Conservation (phyloP, 2,329 filamentous ascomycete species). For the Cytospora piceicola region DNA sequence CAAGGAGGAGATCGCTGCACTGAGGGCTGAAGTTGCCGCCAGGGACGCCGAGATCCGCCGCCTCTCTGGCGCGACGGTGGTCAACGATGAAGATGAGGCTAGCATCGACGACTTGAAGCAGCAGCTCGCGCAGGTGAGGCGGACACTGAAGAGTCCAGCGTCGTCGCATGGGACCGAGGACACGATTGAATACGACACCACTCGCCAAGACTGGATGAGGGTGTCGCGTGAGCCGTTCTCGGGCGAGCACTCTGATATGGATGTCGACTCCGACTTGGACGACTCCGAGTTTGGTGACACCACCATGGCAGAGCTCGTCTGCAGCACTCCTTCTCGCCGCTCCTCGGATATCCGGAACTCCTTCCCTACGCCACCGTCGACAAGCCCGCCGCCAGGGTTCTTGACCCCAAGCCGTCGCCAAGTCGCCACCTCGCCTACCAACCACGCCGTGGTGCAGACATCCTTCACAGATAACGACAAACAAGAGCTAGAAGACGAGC, state of each 20-base stretch:
- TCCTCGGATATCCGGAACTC: slow-evolving; percentile 44
- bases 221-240: slow-evolving; percentile 53
- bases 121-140: slow-evolving; percentile 20
- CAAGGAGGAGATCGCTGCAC: slow-evolving; percentile 51
- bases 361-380: slow-evolving; percentile 60
- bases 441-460: slow-evolving; percentile 47
- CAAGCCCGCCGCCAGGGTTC: slow-evolving; percentile 48
- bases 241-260: slow-evolving; percentile 47
- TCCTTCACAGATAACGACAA: slow-evolving; percentile 48
- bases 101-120: slow-evolving; percentile 26
- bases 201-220: slow-evolving; percentile 54
- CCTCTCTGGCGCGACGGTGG: slow-evolving; percentile 42
- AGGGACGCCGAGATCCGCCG: slow-evolving; percentile 59
- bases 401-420: slow-evolving; percentile 45
- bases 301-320: slow-evolving; percentile 54
- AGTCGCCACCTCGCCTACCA: slow-evolving; percentile 34
- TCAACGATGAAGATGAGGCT: slow-evolving; percentile 15
- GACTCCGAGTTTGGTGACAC: slow-evolving; percentile 52
- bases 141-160: slow-evolving; percentile 24
- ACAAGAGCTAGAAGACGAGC: slow-evolving; percentile 49
- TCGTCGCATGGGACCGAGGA: slow-evolving; percentile 16
- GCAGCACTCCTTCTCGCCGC: slow-evolving; percentile 53
- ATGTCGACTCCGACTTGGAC: slow-evolving; percentile 42
- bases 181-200: slow-evolving; percentile 34
- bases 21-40: slow-evolving; percentile 53